Evolutionary conservation across 2,329 filamentous ascomycete genomes (phyloP), one percentile per base, ranked within the genome.

Genomic region (Stylonectria norvegica): DNA sequence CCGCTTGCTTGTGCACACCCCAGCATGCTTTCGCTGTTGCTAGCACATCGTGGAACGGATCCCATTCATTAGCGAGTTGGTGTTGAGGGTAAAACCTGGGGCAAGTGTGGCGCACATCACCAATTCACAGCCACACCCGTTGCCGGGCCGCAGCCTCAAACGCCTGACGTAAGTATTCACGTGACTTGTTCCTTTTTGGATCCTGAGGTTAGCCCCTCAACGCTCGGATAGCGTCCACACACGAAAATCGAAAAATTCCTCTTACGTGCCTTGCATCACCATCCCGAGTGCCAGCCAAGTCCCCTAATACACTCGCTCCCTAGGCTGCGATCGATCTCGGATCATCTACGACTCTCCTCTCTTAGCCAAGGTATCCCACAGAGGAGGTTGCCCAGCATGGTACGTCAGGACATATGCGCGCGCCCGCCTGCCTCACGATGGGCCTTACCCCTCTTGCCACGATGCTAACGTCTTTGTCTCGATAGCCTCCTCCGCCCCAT

Each of bases 401-500:
- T 68, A 57, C 61, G 71, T 63, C 15, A 34, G 16, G 16, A 27
- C 29, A 20, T 36, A 23, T 35, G 32, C 39, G 40, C 34, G 37
- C 36, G 11, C 18, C 27, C 14, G 29, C 35, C 31, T 44, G 41
- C 49, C 48, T 51, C 50, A 44, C 44, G 37, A 41, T 35, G 43
- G 34, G 30, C 28, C 38, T 50, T 60, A 57, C 57, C 59, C 56
- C 53, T 61, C 57, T 47, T 43, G 51, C 50, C 48, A 51, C 52
- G 43, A 59, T 61, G 47, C 50, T 63, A 46, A 64, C 53, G 42
- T 43, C 37, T 36, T 40, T 46, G 43, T 48, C 40, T 20, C 20
- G 30, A 58, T 49, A 91, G 93, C 89, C 93, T 76, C 93, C 93
- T 67, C 90, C 90, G 73, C 86, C 89, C 58, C 89, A 97, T 69